Conservation (phyloP, 2,329 filamentous ascomycete genomes). For the Sphaerulina populicola region DNA sequence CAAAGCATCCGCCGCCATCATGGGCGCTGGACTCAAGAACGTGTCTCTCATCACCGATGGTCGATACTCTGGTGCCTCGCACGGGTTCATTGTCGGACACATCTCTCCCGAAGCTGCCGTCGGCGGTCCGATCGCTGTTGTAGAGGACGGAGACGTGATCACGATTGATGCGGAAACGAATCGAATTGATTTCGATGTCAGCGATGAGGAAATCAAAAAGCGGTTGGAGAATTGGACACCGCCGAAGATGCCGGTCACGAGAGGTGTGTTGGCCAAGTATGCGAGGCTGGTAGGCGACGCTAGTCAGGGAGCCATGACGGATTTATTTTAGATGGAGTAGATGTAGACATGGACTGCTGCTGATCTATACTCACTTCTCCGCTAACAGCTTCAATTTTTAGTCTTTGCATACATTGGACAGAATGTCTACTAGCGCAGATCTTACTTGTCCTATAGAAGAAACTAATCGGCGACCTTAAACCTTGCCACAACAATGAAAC, state of each 20-base stretch:
- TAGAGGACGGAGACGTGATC: conserved; percentile 69
- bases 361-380: no score
- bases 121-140: conserved; percentile 79
- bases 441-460: no score
- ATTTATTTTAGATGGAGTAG: conserved; percentile 46
- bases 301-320: conserved; percentile 82
- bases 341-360: neutral
- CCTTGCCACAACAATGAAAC: no score
- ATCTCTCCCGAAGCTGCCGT: conserved; percentile 84
- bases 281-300: conserved; percentile 80
- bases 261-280: conserved; percentile 86
- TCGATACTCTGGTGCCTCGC: conserved; percentile 75
- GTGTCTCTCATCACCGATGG: conserved; percentile 89
- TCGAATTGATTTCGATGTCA: conserved; percentile 60
- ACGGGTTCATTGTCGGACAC: conserved; percentile 91
- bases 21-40: conserved; percentile 81
- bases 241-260: conserved; percentile 63
- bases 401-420: neutral
- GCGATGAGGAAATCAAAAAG: conserved; percentile 59
- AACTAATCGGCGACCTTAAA: no score
- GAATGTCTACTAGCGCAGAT: no score
- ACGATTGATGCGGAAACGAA: conserved; percentile 81
- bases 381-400: no score
- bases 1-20: conserved; percentile 78
- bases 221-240: conserved; percentile 60